Conservation (phyloP, 2,329 filamentous ascomycete genomes). For the Pseudocercospora cruenta region DNA sequence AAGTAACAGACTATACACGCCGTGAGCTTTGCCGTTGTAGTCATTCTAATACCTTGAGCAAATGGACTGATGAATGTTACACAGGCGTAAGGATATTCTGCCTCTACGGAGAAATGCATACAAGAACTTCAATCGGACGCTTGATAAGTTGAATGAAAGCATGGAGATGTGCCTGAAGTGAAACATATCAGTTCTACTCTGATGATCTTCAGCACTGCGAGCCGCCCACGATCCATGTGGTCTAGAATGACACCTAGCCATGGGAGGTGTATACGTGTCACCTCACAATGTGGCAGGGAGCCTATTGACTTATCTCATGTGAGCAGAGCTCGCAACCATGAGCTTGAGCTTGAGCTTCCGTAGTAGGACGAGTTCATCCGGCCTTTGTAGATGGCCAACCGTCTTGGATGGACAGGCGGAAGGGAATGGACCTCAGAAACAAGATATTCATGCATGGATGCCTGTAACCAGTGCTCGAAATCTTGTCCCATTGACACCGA, state of each 20-base stretch:
- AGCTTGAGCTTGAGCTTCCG: background rate
- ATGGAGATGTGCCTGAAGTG: constrained; percentile 64
- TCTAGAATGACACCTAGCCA: background rate
- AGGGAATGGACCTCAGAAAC: background rate
- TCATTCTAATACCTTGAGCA: background rate
- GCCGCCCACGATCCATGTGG: background rate
- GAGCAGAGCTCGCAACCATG: background rate
- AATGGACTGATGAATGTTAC: background rate
- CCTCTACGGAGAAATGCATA: constrained; percentile 45
- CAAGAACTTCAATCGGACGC: constrained; percentile 68
- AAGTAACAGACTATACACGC: constrained; percentile 34
- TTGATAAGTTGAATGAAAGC: constrained; percentile 73
- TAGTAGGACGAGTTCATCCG: background rate
- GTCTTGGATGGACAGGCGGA: background rate
- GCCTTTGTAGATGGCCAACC: background rate
- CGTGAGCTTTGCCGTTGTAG: background rate
- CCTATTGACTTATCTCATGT: background rate
- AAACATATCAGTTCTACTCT: constrained; percentile 4
- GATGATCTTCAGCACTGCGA: background rate
- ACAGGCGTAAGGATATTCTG: background rate
- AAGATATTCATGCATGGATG: background rate
- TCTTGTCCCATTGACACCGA: background rate
- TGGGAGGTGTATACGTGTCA: background rate
- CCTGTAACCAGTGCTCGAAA: background rate
- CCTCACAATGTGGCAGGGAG: background rate